Evolutionary conservation across 441 rosid species (phyloP).

Genomic region (Oxalis stricta): DNA sequence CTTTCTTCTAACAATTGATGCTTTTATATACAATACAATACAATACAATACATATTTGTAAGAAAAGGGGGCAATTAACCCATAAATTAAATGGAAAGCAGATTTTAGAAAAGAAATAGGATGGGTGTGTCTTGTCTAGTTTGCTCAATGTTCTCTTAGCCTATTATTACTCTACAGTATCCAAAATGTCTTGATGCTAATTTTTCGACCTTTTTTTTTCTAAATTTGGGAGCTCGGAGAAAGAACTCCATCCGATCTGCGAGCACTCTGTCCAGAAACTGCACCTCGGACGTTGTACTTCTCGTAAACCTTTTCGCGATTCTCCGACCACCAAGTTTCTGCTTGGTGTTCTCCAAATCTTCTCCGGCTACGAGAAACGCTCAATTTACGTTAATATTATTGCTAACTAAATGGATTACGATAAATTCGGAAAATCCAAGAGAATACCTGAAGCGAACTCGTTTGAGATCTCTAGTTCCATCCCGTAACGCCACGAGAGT

Average conservation of each 20-base stretch:
- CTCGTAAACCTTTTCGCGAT: constrained; percentile 80
- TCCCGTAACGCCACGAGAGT: constrained; percentile 74
- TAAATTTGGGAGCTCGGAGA: constrained; percentile 37
- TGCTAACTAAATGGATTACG: too few species aligned
- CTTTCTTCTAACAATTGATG: constrained; percentile 15
- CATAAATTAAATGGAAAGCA: constrained; percentile 15
- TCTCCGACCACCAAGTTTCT: constrained; percentile 96
- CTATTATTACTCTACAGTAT: constrained; percentile 5
- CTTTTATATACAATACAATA: constrained; percentile 49
- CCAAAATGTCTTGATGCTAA: constrained; percentile 3
- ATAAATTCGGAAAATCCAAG: background rate
- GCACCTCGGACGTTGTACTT: constrained; percentile 67
- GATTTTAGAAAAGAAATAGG: constrained; percentile 9
- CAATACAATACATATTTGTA: constrained; percentile 20
- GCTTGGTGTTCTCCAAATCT: constrained; percentile 96
- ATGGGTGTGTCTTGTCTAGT: constrained; percentile 4
- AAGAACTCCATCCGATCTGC: constrained; percentile 56
- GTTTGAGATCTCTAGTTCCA: constrained; percentile 94
- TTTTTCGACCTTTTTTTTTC: constrained; percentile 14
- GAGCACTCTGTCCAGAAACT: constrained; percentile 34
- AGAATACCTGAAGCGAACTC: constrained; percentile 94
- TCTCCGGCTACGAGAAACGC: constrained; percentile 90
- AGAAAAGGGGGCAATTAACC: constrained; percentile 15
- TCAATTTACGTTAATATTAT: too few species aligned
- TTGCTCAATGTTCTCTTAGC: constrained; percentile 7